Percentiles rank a stretch among this genome's conserved stretches.
phyloP scores from a whole-genome alignment of 2,329 filamentous ascomycete species.

The Capronia epimyces region DNA sequence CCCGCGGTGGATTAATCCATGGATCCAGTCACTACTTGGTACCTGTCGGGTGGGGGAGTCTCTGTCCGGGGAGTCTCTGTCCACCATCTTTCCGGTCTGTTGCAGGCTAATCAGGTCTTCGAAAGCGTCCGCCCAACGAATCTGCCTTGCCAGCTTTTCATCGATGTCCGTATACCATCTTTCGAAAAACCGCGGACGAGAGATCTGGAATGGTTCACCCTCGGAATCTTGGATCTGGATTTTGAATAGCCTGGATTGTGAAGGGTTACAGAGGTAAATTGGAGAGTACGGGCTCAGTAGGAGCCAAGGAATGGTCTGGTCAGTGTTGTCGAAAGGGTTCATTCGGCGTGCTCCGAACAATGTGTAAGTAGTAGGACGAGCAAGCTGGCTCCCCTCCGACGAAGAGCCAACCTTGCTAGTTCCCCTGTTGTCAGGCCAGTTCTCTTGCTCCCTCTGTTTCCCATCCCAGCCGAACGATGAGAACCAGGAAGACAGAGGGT shows the following conservation, averaged over 20 bases:
- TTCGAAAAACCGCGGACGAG: slow-evolving; percentile 19
- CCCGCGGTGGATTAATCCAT: slow-evolving; percentile 38
- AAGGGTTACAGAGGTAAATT: slow-evolving; percentile 30
- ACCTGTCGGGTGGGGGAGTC: slow-evolving; percentile 28
- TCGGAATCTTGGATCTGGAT: slow-evolving; percentile 21
- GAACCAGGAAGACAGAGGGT: slow-evolving; percentile 12
- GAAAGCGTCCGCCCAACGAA: slow-evolving; percentile 53
- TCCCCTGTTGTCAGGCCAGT: background rate
- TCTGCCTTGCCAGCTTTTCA: slow-evolving; percentile 34
- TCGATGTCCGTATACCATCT: slow-evolving; percentile 30
- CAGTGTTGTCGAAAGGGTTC: slow-evolving; percentile 34
- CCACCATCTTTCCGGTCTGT: slow-evolving; percentile 41
- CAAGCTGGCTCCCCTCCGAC: background rate
- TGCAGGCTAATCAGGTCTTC: slow-evolving; percentile 53
- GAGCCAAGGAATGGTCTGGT: slow-evolving; percentile 39
- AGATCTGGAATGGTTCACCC: slow-evolving; percentile 20
- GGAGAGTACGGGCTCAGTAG: slow-evolving; percentile 52
- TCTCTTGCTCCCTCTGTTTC: slow-evolving; percentile 10
- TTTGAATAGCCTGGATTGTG: slow-evolving; percentile 20
- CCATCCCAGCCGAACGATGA: slow-evolving; percentile 22
- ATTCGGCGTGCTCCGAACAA: slow-evolving; percentile 15
- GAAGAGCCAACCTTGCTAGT: background rate
- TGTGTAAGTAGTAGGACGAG: slow-evolving; percentile 14
- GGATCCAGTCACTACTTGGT: slow-evolving; percentile 38
- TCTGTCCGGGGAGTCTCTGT: slow-evolving; percentile 32